Evolutionary conservation across 768 basidiomycete species (phyloP), one percentile per base, ranked within the genome.

Genomic region (Pleurotus tuber-regium): DNA sequence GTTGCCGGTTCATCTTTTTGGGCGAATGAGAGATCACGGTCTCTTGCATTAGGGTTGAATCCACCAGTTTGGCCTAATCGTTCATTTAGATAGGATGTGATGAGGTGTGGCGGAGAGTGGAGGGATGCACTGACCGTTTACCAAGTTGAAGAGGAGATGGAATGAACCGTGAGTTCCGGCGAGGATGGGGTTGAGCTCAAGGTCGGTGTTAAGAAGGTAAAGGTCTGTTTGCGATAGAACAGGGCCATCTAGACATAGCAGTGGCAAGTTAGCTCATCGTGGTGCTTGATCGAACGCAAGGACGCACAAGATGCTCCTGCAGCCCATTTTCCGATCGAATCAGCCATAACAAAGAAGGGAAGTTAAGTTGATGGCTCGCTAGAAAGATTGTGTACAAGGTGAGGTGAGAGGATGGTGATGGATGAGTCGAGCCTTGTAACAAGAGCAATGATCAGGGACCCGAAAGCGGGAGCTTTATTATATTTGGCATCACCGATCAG

Each of bases 221-320:
- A 93, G 75, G 61, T 92, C 90, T 0, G 88, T 90, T 61, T 87
- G 87, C 2, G 80, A 78, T 11, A 92, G 75, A 4, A 92, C 80
- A 4, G 90, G 90, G 0, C 88, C 89, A 66, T 92, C 88, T 91
- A n/a, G 54, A 6, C 36, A 43, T 7, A 30, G 16, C 33, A 50
- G 4, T 4, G 18, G 44, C 7, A 18, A 18, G 26, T 47, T 29
- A 54, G 49, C 19, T 25, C 23, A 10, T 23, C 30, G 23, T 12
- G 26, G 28, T 42, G 43, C 4, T 28, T 33, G 18, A 26, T 30
- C 18, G 21, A 36, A 31, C 19, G 12, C 29, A 38, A 23, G n/a
- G 4, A 64, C 75, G 56, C 54, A 79, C 76, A 79, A 50, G 69
- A 62, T 38, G 64, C 53, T 8, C 77, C 77, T 25, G 74, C 64